phyloP scores from a whole-genome alignment of 2,329 filamentous ascomycete species.

The Fusarium sp. region DNA sequence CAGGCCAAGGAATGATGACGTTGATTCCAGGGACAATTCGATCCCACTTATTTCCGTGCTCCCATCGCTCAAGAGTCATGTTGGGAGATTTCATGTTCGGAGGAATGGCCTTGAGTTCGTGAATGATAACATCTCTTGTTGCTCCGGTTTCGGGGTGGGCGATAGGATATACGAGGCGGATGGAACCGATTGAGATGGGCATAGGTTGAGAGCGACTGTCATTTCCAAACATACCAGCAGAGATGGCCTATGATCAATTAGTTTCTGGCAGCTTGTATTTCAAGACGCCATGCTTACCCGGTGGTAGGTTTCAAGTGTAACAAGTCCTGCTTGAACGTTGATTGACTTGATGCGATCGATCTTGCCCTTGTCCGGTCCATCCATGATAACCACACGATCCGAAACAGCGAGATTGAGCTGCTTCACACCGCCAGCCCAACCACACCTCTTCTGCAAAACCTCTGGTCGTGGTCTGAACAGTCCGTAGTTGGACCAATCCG shows the following conservation, averaged over 20 bases:
- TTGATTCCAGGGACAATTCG: slow-evolving; percentile 78
- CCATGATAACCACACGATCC: slow-evolving; percentile 86
- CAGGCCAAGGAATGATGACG: slow-evolving; percentile 82
- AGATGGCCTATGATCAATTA: slow-evolving; percentile 46
- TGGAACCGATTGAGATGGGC: slow-evolving; percentile 74
- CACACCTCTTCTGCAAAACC: slow-evolving; percentile 60
- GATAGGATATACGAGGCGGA: slow-evolving; percentile 86
- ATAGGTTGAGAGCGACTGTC: slow-evolving; percentile 51
- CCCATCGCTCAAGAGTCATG: slow-evolving; percentile 58
- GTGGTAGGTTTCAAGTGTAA: slow-evolving; percentile 73
- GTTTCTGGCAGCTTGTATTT: background rate
- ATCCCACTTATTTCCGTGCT: slow-evolving; percentile 59
- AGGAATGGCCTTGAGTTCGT: slow-evolving; percentile 72
- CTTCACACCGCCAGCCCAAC: slow-evolving; percentile 68
- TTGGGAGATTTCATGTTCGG: slow-evolving; percentile 61
- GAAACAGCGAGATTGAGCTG: slow-evolving; percentile 73
- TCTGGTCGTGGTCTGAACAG: slow-evolving; percentile 49
- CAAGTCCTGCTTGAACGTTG: slow-evolving; percentile 65
- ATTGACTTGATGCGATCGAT: slow-evolving; percentile 79
- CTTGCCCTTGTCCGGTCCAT: slow-evolving; percentile 84
- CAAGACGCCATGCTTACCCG: slow-evolving; percentile 64
- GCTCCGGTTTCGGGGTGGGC: slow-evolving; percentile 73
- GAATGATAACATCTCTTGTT: slow-evolving; percentile 81
- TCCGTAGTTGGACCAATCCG: slow-evolving; percentile 54
- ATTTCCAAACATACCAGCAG: slow-evolving; percentile 50